phyloP scores from a whole-genome alignment of 225 moss, liverwort and hornwort genomes.

The Polytrichum formosum region DNA sequence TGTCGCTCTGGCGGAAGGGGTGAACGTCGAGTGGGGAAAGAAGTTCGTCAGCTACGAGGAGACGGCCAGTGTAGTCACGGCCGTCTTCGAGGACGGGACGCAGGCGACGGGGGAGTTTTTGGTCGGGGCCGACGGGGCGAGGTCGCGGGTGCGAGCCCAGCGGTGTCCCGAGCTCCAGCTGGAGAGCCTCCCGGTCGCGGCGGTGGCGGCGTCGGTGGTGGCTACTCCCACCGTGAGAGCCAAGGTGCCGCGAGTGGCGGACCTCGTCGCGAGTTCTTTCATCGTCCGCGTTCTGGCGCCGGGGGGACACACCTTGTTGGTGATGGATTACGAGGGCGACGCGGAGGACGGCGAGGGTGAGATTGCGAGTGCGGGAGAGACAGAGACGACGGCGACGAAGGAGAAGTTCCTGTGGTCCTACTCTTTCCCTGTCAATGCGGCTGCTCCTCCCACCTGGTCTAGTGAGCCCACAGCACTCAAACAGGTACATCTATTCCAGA shows the following conservation, averaged over 20 bases:
- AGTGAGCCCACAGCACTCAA: constrained; percentile 26
- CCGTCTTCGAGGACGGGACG: constrained; percentile 47
- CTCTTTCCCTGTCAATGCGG: constrained; percentile 26
- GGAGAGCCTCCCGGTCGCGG: constrained; percentile 22
- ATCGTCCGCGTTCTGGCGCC: constrained; percentile 21
- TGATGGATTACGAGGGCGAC: constrained; percentile 27
- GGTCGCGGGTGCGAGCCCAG: constrained; percentile 32
- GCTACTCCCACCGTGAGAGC: constrained; percentile 8
- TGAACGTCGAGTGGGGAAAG: constrained; percentile 39
- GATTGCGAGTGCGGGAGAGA: constrained; percentile 14
- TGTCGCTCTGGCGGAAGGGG: constrained; percentile 24
- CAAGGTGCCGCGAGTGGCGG: constrained; percentile 14
- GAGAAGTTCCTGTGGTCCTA: constrained; percentile 26
- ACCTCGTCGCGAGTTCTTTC: constrained; percentile 7
- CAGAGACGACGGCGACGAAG: not conserved
- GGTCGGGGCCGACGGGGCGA: constrained; percentile 45
- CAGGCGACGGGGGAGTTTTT: constrained; percentile 33
- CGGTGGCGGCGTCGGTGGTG: constrained; percentile 14
- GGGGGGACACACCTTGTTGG: constrained; percentile 23
- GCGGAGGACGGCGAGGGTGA: no score
- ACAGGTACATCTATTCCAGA: constrained; percentile 11
- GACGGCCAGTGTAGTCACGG: constrained; percentile 26
- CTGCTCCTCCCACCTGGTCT: constrained; percentile 6
- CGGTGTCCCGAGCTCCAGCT: constrained; percentile 20
- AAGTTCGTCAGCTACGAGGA: constrained; percentile 38